Evolutionary conservation across 768 basidiomycete species (phyloP).

Genomic region (Xanthoconium purpureum): DNA sequence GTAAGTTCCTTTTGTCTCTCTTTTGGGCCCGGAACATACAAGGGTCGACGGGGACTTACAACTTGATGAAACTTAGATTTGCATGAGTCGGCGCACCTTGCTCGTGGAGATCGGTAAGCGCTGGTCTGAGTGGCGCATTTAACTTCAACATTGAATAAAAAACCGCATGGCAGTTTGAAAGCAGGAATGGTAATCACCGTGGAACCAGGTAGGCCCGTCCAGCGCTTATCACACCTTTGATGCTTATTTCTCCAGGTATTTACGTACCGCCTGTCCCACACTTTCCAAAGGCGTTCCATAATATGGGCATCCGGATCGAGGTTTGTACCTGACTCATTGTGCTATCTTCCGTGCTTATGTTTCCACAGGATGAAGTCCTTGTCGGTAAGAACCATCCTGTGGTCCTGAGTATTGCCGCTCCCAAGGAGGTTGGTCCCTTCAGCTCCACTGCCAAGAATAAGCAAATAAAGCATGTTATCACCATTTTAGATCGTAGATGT

Average conservation of each 20-base stretch:
- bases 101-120: constrained; percentile 52
- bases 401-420: constrained; percentile 68
- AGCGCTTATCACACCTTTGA: not conserved
- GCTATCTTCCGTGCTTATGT: constrained; percentile 8
- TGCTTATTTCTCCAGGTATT: constrained; percentile 47
- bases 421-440: constrained; percentile 66
- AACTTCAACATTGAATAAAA: constrained; percentile 6
- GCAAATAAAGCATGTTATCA: not conserved
- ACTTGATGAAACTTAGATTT: constrained; percentile 53
- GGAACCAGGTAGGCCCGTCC: constrained; percentile 63
- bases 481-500: constrained; percentile 59
- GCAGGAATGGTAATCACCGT: constrained; percentile 91
- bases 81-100: constrained; percentile 74
- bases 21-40: not conserved
- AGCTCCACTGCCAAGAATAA: not conserved
- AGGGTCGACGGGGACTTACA: constrained; percentile 10
- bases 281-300: constrained; percentile 88
- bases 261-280: constrained; percentile 80
- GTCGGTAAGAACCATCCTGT: constrained; percentile 58
- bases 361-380: constrained; percentile 64
- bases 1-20: too few species aligned
- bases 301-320: constrained; percentile 91
- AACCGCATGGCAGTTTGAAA: constrained; percentile 48
- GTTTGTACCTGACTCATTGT: constrained; percentile 31
- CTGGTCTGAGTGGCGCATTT: not conserved